phyloP scores from a whole-genome alignment of 306 rosid species.

The Rosa chinensis region DNA sequence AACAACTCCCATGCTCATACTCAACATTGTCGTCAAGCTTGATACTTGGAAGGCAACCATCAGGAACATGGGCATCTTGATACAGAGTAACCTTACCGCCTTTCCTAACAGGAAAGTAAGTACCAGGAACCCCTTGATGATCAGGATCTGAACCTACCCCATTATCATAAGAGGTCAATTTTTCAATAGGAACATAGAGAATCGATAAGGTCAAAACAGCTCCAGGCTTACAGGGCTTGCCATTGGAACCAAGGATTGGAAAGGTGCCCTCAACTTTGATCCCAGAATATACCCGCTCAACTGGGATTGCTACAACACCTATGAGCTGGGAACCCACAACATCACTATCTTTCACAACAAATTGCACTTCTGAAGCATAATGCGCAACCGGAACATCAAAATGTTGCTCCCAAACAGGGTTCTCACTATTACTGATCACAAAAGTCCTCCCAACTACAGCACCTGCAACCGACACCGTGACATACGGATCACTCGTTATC shows the following conservation, averaged over 20 bases:
- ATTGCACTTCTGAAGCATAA: slow-evolving; percentile 66
- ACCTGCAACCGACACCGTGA: slow-evolving; percentile 57
- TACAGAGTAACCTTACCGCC: slow-evolving; percentile 77
- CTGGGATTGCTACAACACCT: slow-evolving; percentile 75
- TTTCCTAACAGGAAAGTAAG: slow-evolving; percentile 76
- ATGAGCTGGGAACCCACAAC: slow-evolving; percentile 71
- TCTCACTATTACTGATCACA: slow-evolving; percentile 63
- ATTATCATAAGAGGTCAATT: slow-evolving; percentile 35
- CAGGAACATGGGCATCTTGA: slow-evolving; percentile 81
- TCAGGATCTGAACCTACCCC: slow-evolving; percentile 49
- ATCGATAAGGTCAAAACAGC: slow-evolving; percentile 62
- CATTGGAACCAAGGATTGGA: slow-evolving; percentile 52
- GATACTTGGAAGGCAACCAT: slow-evolving; percentile 54
- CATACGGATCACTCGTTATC: slow-evolving; percentile 80
- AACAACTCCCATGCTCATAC: slow-evolving; percentile 60
- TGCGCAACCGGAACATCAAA: slow-evolving; percentile 82
- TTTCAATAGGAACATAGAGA: slow-evolving; percentile 58
- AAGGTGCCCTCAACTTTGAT: slow-evolving; percentile 55
- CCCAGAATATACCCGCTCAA: slow-evolving; percentile 44
- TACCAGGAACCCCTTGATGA: slow-evolving; percentile 61
- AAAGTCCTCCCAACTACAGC: slow-evolving; percentile 81
- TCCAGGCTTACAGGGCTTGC: slow-evolving; percentile 65
- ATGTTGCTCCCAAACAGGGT: slow-evolving; percentile 82
- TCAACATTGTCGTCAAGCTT: slow-evolving; percentile 41
- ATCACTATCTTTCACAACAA: slow-evolving; percentile 72